Percentiles rank a stretch among this genome's conserved stretches.
These are phyloP conservation scores for Nicotiana otophora DNA, from an alignment of 257 asterid species.

Conservation along the genomic window DNA sequence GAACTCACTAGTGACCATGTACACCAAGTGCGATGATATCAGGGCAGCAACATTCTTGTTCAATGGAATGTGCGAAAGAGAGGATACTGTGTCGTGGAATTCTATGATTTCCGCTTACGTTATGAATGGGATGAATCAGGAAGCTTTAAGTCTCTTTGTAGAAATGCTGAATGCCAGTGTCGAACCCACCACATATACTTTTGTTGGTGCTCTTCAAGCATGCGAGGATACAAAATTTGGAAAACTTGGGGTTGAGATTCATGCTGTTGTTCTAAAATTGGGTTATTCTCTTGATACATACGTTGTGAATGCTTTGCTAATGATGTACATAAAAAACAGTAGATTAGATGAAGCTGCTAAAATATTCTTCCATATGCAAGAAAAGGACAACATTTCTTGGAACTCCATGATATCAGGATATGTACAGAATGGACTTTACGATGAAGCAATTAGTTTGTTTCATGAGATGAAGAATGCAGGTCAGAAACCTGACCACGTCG, in stretches of 20 bases:
- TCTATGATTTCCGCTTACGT: slow-evolving; percentile 56
- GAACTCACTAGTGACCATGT: slow-evolving; percentile 57
- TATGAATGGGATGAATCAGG: slow-evolving; percentile 33
- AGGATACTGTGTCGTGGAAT: slow-evolving; percentile 73
- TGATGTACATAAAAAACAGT: slow-evolving; percentile 52
- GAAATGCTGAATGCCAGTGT: slow-evolving; percentile 44
- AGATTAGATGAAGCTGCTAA: slow-evolving; percentile 50
- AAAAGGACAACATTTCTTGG: slow-evolving; percentile 64
- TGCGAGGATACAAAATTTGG: slow-evolving; percentile 46
- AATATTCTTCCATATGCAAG: slow-evolving; percentile 34
- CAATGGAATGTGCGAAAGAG: slow-evolving; percentile 29
- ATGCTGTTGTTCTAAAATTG: slow-evolving; percentile 41
- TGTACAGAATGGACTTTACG: slow-evolving; percentile 49
- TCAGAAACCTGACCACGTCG: slow-evolving; percentile 47
- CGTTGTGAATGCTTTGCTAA: slow-evolving; percentile 64
- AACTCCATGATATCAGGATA: slow-evolving; percentile 75
- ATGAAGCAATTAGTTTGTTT: slow-evolving; percentile 41
- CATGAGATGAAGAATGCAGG: slow-evolving; percentile 34
- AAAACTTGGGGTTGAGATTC: slow-evolving; percentile 44
- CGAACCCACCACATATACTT: slow-evolving; percentile 57
- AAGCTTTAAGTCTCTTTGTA: slow-evolving; percentile 40
- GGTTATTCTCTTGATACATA: slow-evolving; percentile 34
- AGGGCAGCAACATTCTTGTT: slow-evolving; percentile 40
- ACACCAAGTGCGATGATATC: slow-evolving; percentile 49
- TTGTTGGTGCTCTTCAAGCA: slow-evolving; percentile 73